Evolutionary conservation across 179 eudicot genomes (phyloP), one percentile per base, ranked within the genome.

Genomic region (Silene noctiflora): DNA sequence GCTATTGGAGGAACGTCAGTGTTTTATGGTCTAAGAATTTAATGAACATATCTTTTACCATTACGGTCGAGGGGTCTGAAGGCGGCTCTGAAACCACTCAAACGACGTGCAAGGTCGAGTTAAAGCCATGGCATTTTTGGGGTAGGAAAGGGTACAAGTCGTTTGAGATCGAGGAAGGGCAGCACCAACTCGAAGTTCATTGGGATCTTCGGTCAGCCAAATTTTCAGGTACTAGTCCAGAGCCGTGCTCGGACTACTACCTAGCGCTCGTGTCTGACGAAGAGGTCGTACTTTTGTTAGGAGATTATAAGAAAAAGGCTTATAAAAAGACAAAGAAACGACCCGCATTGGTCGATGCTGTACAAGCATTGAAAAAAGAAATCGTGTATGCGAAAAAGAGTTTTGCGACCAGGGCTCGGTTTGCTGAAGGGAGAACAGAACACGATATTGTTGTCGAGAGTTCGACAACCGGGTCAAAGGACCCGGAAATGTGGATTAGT

Each of bases 51-150:
- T 88, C 87, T 0, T 72, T 94, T 44, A 79, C 72, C 74, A 79
- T 94, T 4, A 83, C 82, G 11, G 85, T 94, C 3, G 97, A 94
- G 11, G 87, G 87, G 42, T 27, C 69, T 8, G 91, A 86, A 39
- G 81, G 76, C 6, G 84, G 83, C 0, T 10, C 58, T 73, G 58
- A 51, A 3, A 75, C 65, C 14, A 77, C 44, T 1, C 82, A 82
- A 51, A 83, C 89, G 1, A 78, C 89, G 8, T 94, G 97, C 87
- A 94, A 92, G 75, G 87, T 94, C 21, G 98, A 92, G 71, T 72
- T 94, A 60, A 91, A 91, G 67, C 94, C 97, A 1, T 94, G 98
- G 97, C 94, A 92, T 77, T 90, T 94, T 67, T 94, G 98, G 98
- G 86, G 91, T 74, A 88, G 83, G 69, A 92, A 88, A 71, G 96